Conservation (phyloP, 805 yeast species). For the Yamadazyma endophytica region DNA sequence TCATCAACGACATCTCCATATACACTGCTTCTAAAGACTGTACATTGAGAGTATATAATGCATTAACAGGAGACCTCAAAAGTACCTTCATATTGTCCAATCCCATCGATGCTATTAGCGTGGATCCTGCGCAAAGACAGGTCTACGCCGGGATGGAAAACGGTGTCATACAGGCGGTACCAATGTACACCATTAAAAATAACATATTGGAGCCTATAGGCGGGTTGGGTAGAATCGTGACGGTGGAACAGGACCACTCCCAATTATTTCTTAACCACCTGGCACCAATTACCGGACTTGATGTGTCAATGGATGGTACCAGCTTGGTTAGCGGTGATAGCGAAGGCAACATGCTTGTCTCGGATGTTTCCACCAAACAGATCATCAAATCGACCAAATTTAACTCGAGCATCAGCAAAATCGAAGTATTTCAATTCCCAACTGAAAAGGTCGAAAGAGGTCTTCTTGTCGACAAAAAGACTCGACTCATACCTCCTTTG, state of each 20-base stretch:
- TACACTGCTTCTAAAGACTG: constrained; percentile 71
- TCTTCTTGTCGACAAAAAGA: constrained; percentile 23
- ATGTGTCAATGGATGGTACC: constrained; percentile 72
- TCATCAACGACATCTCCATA: constrained; percentile 55
- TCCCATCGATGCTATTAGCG: constrained; percentile 52
- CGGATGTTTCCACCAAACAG: constrained; percentile 71
- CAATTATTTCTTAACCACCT: too few relatives aligned
- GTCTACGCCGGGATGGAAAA: constrained; percentile 64
- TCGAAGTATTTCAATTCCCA: constrained; percentile 21
- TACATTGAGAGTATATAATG: constrained; percentile 68
- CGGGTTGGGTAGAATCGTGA: constrained; percentile 49
- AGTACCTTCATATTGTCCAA: constrained; percentile 69
- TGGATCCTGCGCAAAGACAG: constrained; percentile 78
- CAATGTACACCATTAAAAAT: constrained; percentile 40
- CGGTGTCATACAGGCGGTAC: constrained; percentile 58
- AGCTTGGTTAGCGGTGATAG: constrained; percentile 68
- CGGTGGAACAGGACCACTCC: constrained; percentile 50
- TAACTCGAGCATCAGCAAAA: constrained; percentile 29
- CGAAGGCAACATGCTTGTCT: constrained; percentile 60
- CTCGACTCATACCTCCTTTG: constrained; percentile 55
- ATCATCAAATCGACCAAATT: constrained; percentile 53
- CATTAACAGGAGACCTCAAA: constrained; percentile 42
- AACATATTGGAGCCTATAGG: constrained; percentile 56
- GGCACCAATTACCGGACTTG: constrained; percentile 53
- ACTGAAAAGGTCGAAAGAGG: constrained; percentile 4